Conservation (phyloP, 257 asterid genomes). For the Solanum commersonii region DNA sequence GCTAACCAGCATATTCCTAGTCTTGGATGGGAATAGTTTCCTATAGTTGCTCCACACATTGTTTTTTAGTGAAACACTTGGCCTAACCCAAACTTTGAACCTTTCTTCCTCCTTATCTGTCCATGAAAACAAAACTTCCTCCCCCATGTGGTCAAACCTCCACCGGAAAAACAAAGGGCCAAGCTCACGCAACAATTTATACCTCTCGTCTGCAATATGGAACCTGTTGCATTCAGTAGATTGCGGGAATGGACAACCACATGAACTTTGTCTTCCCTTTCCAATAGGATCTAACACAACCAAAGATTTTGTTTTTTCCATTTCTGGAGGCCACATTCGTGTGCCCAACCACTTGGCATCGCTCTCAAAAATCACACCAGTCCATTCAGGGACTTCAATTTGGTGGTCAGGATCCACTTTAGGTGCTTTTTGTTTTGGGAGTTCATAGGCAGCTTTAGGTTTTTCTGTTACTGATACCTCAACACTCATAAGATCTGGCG, state of each 20-base stretch:
- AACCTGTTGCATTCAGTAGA: conserved; percentile 63
- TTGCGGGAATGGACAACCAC: conserved; percentile 36
- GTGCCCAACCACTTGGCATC: conserved; percentile 80
- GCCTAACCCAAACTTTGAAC: conserved; percentile 42
- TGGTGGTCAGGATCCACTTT: conserved; percentile 42
- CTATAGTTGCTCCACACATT: conserved; percentile 35
- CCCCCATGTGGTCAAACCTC: conserved; percentile 73
- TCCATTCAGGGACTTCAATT: conserved; percentile 67
- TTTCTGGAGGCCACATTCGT: conserved; percentile 46
- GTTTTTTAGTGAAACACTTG: conserved; percentile 11
- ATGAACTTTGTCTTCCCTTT: conserved; percentile 27
- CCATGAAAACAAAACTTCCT: conserved; percentile 88
- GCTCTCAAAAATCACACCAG: conserved; percentile 30
- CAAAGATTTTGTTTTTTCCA: not conserved
- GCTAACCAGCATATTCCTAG: conserved; percentile 47
- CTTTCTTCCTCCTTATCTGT: conserved; percentile 42
- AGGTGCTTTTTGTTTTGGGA: conserved; percentile 15
- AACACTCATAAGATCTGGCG: conserved; percentile 4
- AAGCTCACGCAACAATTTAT: conserved; percentile 40
- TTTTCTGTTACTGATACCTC: conserved; percentile 5
- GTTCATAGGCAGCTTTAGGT: conserved; percentile 7
- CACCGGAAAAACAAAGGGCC: conserved; percentile 37
- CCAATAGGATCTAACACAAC: conserved; percentile 24
- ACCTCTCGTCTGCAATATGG: conserved; percentile 64
- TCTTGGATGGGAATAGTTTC: conserved; percentile 37